A percentile compares a stretch with the other conserved stretches of the same genome.
Evolutionary conservation across 2,329 filamentous ascomycete species (phyloP).

Genomic region (Graphium sp.): DNA sequence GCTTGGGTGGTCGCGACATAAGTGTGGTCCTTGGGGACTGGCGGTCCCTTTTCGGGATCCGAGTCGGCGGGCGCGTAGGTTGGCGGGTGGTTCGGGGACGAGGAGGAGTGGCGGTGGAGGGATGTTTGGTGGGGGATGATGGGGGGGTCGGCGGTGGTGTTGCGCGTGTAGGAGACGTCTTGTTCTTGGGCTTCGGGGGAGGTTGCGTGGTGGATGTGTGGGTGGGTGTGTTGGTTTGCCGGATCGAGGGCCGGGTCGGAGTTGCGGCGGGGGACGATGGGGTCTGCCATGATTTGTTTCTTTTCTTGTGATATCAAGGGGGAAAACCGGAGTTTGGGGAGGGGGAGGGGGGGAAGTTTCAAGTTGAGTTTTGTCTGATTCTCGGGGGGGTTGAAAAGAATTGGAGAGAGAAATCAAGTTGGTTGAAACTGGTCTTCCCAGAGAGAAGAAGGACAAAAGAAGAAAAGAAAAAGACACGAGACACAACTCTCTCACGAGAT

Average conservation of each 20-base stretch:
- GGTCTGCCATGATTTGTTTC: too few species aligned
- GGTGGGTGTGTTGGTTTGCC: constrained; percentile 23
- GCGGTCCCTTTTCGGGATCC: constrained; percentile 24
- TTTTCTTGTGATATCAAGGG: too few species aligned
- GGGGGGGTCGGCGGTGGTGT: constrained; percentile 17
- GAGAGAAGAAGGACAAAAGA: too few species aligned
- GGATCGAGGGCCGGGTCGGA: constrained; percentile 17
- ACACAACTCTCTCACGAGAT: too few species aligned
- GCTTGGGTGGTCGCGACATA: constrained; percentile 13
- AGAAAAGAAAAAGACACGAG: too few species aligned
- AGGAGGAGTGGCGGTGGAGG: constrained; percentile 19
- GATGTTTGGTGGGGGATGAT: constrained; percentile 16
- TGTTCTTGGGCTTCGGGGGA: constrained; percentile 16
- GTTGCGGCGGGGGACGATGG: constrained; percentile 21
- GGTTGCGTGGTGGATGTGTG: constrained; percentile 25
- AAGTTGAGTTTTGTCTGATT: too few species aligned
- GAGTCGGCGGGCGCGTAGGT: constrained; percentile 17
- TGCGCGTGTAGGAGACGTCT: constrained; percentile 29
- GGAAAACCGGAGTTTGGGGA: too few species aligned
- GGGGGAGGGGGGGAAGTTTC: too few species aligned
- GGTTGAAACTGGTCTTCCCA: too few species aligned
- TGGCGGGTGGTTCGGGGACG: constrained; percentile 10
- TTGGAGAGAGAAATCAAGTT: too few species aligned
- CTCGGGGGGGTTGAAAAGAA: too few species aligned
- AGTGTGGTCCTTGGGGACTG: too few species aligned